A percentile compares a stretch with the other conserved stretches of the same genome.
Conservation (phyloP, 2,329 filamentous ascomycete species). For the Teratosphaeria destructans region DNA sequence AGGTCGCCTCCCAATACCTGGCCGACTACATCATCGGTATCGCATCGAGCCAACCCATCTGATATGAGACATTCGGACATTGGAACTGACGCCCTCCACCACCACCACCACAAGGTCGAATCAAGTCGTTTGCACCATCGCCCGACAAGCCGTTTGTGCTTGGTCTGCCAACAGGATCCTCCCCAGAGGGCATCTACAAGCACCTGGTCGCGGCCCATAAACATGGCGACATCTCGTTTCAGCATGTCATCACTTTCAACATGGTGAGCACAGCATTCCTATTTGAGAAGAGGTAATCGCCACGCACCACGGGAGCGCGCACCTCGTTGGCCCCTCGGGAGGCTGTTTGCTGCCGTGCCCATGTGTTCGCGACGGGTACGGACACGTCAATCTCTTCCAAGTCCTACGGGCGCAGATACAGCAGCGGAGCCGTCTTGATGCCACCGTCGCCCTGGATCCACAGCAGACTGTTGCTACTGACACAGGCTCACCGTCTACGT, state of each 20-base stretch:
- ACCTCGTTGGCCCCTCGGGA: neutral
- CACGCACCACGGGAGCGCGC: neutral
- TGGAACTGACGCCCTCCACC: neutral
- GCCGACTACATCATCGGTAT: constrained; percentile 69
- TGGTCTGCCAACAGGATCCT: constrained; percentile 74
- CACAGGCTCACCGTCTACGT: neutral
- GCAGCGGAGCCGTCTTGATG: neutral
- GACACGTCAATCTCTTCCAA: neutral
- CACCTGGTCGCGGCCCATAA: constrained; percentile 63
- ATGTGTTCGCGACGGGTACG: neutral
- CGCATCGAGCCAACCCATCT: neutral
- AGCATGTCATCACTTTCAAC: constrained; percentile 84
- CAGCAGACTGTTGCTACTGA: neutral
- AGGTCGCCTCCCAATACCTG: constrained; percentile 61
- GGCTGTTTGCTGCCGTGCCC: neutral
- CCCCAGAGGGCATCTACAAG: constrained; percentile 67
- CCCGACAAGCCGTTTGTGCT: constrained; percentile 67
- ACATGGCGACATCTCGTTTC: constrained; percentile 67
- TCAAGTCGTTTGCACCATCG: constrained; percentile 66
- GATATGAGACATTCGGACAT: neutral
- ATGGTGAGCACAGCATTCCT: constrained; percentile 47
- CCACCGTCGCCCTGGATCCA: neutral
- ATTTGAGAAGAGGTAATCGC: neutral
- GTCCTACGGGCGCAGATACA: neutral
- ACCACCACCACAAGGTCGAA: constrained; percentile 47